Evolutionary conservation across 352 stramenopile genomes (phyloP).

Genomic region (Albugo candida): DNA sequence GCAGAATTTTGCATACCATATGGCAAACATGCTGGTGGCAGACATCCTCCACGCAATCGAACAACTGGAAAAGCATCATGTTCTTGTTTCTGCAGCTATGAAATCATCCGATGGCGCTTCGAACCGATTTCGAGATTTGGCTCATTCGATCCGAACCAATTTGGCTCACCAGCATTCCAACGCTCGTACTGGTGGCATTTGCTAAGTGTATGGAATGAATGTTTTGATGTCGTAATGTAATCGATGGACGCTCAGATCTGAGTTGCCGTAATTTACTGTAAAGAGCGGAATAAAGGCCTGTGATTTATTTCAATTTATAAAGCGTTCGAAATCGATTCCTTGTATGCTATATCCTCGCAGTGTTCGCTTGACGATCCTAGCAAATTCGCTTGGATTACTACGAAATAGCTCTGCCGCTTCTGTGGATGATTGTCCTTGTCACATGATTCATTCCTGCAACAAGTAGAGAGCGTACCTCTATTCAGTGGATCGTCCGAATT

Average conservation of each 20-base stretch:
- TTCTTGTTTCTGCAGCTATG: too few species aligned
- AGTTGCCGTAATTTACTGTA: too few species aligned
- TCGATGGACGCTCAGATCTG: too few species aligned
- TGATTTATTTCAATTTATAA: constrained; percentile 15
- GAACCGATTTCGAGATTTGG: too few species aligned
- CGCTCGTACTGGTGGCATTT: too few species aligned
- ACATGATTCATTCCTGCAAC: neutral
- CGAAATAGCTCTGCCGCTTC: constrained; percentile 94
- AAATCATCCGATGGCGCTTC: too few species aligned
- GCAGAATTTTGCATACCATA: constrained; percentile 10
- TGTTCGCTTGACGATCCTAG: constrained; percentile 74
- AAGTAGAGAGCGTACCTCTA: constrained; percentile 23
- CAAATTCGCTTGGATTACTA: constrained; percentile 85
- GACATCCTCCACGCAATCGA: constrained; percentile 9
- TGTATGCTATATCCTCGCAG: constrained; percentile 64
- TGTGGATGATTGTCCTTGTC: constrained; percentile 9
- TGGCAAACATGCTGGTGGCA: constrained; percentile 5
- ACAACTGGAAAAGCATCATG: constrained; percentile 4
- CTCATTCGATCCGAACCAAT: too few species aligned
- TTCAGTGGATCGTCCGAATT: constrained; percentile 98
- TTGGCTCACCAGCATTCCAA: too few species aligned
- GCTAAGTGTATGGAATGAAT: too few species aligned
- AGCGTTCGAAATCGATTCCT: constrained; percentile 64
- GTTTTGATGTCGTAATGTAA: too few species aligned
- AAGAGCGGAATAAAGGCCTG: too few species aligned